Evolutionary conservation across 2,329 filamentous ascomycete species (phyloP).

Genomic region (Pseudogymnoascus sp.): DNA sequence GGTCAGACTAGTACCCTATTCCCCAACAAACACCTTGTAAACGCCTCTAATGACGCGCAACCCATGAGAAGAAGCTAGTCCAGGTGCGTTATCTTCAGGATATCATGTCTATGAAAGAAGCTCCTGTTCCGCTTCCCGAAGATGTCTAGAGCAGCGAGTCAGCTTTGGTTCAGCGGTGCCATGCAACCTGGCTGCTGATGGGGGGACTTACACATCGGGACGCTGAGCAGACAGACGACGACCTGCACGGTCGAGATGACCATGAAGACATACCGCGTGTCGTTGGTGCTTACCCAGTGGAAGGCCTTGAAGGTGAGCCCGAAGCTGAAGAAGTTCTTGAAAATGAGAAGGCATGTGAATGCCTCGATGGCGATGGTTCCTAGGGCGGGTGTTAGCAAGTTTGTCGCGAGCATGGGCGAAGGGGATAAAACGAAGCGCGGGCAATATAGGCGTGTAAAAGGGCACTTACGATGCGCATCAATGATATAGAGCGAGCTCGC

Average conservation of each 20-base stretch:
- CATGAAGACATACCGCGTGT: slow-evolving; percentile 58
- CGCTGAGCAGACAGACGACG: slow-evolving; percentile 63
- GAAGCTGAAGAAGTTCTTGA: slow-evolving; percentile 93
- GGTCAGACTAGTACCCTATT: background rate
- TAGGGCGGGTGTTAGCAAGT: slow-evolving; percentile 27
- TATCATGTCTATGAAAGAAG: slow-evolving; percentile 68
- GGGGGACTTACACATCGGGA: slow-evolving; percentile 66
- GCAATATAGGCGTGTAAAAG: slow-evolving; percentile 11
- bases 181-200: background rate
- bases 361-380: slow-evolving; percentile 77
- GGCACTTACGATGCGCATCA: slow-evolving; percentile 72
- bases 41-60: background rate
- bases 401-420: background rate
- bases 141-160: slow-evolving; percentile 47
- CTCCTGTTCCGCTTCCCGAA: slow-evolving; percentile 71
- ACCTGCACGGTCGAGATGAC: slow-evolving; percentile 71
- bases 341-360: slow-evolving; percentile 83
- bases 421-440: background rate
- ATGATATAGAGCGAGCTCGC: slow-evolving; percentile 82
- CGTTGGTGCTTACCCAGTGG: slow-evolving; percentile 61
- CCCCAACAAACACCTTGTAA: background rate
- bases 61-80: background rate
- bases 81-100: slow-evolving; percentile 39
- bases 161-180: slow-evolving; percentile 11
- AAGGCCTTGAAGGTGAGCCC: slow-evolving; percentile 77